A percentile compares a stretch with the other conserved stretches of the same genome.
Evolutionary conservation across 2,329 filamentous ascomycete species (phyloP).

Genomic region (Colletotrichum lupini): DNA sequence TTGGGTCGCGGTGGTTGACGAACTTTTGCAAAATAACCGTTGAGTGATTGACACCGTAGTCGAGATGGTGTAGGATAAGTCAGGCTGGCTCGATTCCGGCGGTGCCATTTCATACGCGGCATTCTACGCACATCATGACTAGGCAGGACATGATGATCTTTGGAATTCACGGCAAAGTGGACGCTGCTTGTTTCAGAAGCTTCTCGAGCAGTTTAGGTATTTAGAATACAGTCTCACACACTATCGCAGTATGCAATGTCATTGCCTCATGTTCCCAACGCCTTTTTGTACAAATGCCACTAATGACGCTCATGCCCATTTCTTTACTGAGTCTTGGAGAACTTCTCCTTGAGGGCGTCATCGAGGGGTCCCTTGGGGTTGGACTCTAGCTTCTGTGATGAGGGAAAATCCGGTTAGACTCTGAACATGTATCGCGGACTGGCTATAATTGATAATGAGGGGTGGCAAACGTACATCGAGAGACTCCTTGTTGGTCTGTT

Average conservation of each 20-base stretch:
- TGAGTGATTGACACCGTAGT: no score
- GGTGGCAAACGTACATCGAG: slow-evolving; percentile 54
- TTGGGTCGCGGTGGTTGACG: accelerated
- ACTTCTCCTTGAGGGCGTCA: slow-evolving; percentile 69
- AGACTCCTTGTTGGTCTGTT: slow-evolving; percentile 61
- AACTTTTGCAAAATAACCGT: no score
- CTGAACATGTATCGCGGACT: no score
- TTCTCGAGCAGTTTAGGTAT: not conserved
- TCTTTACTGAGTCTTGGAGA: slow-evolving; percentile 57
- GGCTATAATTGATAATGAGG: not conserved
- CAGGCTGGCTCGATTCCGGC: no score
- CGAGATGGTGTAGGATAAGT: no score
- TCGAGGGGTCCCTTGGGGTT: slow-evolving; percentile 76
- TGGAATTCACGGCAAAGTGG: no score
- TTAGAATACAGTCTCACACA: slow-evolving; percentile 7
- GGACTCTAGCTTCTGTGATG: slow-evolving; percentile 38
- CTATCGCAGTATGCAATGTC: slow-evolving; percentile 10
- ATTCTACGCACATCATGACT: no score
- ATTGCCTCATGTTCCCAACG: slow-evolving; percentile 21
- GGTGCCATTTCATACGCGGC: no score
- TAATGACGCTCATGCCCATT: not conserved
- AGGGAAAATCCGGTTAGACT: slow-evolving; percentile 59
- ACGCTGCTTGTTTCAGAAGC: not conserved
- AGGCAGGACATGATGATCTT: no score
- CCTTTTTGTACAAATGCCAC: not conserved